Base-by-base conservation (phyloP, 768 basidiomycete species). In the Lentinula sp. region DNA sequence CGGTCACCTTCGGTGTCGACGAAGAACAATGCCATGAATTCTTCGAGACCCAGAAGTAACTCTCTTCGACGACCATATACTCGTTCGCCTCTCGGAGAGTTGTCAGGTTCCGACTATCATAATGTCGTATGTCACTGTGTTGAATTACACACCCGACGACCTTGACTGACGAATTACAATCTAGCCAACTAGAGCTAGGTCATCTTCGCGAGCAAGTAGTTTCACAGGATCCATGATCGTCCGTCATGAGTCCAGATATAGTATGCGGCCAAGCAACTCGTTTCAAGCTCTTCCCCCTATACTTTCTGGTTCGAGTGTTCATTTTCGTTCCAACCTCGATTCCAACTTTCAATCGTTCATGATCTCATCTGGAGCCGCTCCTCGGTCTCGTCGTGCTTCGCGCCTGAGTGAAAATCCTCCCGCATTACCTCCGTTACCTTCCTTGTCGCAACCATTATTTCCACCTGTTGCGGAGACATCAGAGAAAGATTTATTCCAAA, bases 391-490 rank as follows among this genome's bases (percentile, higher is more conserved):
- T 18, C 59, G 51, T 42, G 37, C 49, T n/a, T 60, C 43, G 63
- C 64, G 28, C 63, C 61, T 65, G 65, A 57, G 70, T 70, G 59
- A 69, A 65, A 18, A 70, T 72, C 39, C 68, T 74, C 51, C 75
- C 71, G 42, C 74, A 70, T 11, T 66, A 52, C 76, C 23, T 72
- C 74, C 8, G 69, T 71, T 37, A 63, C 75, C 52, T 78, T 78
- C 54, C 68, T 75, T 48, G 65, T 80, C 62, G 70, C 74, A 50
- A 63, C 79, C 18, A 71, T 76, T 35, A 73, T 75, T 60, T 75
- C 78, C 56, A 50, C 58, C 59, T 37, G n/a, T 68, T 75, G 15
- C 32, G n/a, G 39, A 43, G 48, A 31, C 35, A 59, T 11, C 51
- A 66, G 75, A 59, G 52, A 70, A 53, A 45, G 57, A 57, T 46